These are phyloP conservation scores for Aureobasidium sp. DNA, from an alignment of 2,329 filamentous ascomycete species.

Conservation along the genomic window DNA sequence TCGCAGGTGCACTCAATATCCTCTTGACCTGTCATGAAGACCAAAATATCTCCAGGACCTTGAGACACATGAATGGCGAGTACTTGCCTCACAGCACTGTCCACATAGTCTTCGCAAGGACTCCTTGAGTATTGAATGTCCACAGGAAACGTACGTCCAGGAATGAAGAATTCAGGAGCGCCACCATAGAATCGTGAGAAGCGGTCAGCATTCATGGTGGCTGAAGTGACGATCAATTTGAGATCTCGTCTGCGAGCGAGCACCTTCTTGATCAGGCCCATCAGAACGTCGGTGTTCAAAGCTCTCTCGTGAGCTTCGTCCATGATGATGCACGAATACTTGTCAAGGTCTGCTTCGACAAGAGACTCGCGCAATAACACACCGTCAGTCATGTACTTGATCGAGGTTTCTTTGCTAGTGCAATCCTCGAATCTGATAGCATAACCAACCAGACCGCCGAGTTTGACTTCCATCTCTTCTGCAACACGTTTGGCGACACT, in stretches of 20 bases:
- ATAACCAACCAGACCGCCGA: slow-evolving; percentile 86
- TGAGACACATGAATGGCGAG: slow-evolving; percentile 95
- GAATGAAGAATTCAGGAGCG: slow-evolving; percentile 93
- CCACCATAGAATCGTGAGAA: slow-evolving; percentile 96
- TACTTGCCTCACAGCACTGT: slow-evolving; percentile 92
- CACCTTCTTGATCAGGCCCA: slow-evolving; percentile 97
- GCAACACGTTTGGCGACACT: slow-evolving; percentile 96
- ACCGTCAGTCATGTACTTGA: slow-evolving; percentile 99
- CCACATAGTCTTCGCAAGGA: slow-evolving; percentile 95
- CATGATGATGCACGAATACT: slow-evolving; percentile 98
- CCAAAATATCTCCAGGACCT: slow-evolving; percentile 83
- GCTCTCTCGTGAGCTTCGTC: slow-evolving; percentile 97
- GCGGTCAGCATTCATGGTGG: slow-evolving; percentile 95
- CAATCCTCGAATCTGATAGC: slow-evolving; percentile 98
- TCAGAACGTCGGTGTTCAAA: slow-evolving; percentile 91
- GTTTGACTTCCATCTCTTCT: slow-evolving; percentile 92
- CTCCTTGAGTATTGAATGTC: slow-evolving; percentile 93
- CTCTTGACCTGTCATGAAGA: slow-evolving; percentile 99
- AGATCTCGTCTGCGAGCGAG: slow-evolving; percentile 80
- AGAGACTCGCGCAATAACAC: slow-evolving; percentile 88
- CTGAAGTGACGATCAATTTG: slow-evolving; percentile 95
- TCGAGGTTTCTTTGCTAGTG: slow-evolving; percentile 87
- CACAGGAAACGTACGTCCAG: slow-evolving; percentile 91
- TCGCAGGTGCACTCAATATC: slow-evolving; percentile 98
- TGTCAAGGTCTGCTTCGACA: slow-evolving; percentile 85